These are phyloP conservation scores for Comarum palustre DNA, from an alignment of 306 rosid species.

Conservation along the genomic window DNA sequence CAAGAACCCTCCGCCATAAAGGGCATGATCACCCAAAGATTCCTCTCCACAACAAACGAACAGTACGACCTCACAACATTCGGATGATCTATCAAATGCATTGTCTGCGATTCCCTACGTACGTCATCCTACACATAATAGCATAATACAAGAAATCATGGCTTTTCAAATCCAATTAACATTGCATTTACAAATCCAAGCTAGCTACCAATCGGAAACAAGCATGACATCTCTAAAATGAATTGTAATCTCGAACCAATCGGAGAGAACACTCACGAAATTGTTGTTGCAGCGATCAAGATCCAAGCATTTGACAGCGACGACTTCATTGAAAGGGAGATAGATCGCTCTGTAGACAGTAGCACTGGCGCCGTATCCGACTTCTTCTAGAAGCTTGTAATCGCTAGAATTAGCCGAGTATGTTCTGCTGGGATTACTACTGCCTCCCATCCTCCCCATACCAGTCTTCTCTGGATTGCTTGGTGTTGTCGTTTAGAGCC, in stretches of 20 bases:
- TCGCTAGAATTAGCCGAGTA: slow-evolving; percentile 60
- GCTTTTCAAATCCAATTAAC: neutral
- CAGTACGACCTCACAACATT: slow-evolving; percentile 79
- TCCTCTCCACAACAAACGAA: slow-evolving; percentile 78
- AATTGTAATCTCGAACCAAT: no score
- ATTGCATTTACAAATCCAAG: neutral
- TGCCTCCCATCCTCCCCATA: slow-evolving; percentile 54
- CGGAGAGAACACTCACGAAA: slow-evolving; percentile 57
- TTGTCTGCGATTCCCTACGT: slow-evolving; percentile 86
- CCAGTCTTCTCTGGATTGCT: neutral
- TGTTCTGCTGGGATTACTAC: slow-evolving; percentile 31
- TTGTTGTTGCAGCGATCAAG: slow-evolving; percentile 93
- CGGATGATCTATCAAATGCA: slow-evolving; percentile 86
- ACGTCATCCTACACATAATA: slow-evolving; percentile 54
- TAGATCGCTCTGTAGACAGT: slow-evolving; percentile 86
- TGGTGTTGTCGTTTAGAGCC: neutral
- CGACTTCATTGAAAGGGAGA: slow-evolving; percentile 72
- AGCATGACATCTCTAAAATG: neutral
- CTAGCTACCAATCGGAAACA: neutral
- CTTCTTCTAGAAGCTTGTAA: slow-evolving; percentile 90
- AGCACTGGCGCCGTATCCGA: slow-evolving; percentile 95
- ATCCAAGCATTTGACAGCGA: slow-evolving; percentile 93
- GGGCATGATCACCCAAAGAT: slow-evolving; percentile 95
- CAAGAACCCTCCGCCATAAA: slow-evolving; percentile 98
- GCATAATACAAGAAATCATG: no score